Percentiles rank a stretch among this genome's conserved stretches.
Evolutionary conservation across 345 rosid species (phyloP).

Genomic region (Gynandropsis gynandra): DNA sequence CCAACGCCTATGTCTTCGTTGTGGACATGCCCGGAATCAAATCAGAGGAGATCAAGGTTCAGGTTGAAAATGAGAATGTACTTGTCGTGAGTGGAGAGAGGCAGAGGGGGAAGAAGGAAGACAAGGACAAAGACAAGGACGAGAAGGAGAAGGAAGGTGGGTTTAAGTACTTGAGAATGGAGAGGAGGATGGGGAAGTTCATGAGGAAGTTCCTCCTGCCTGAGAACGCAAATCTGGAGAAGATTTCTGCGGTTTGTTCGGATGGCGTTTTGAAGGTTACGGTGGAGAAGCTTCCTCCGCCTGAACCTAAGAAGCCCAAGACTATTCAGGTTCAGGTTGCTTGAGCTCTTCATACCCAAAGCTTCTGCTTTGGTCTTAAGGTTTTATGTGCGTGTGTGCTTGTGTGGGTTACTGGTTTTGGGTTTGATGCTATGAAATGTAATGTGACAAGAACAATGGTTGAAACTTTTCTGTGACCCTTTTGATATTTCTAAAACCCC

Average conservation of each 20-base stretch:
- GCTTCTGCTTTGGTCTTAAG: no score
- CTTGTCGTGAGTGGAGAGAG: constrained; percentile 58
- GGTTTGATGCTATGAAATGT: no score
- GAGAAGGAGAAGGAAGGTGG: constrained; percentile 41
- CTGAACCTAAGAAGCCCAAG: constrained; percentile 70
- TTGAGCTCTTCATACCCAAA: constrained; percentile 16
- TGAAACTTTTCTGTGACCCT: no score
- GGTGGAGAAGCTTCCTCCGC: constrained; percentile 69
- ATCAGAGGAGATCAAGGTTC: constrained; percentile 57
- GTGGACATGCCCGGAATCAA: constrained; percentile 84
- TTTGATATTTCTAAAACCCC: no score
- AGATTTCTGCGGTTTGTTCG: constrained; percentile 51
- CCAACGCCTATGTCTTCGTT: constrained; percentile 44
- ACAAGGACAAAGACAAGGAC: constrained; percentile 37
- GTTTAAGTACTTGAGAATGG: constrained; percentile 64
- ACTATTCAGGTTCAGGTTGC: constrained; percentile 70
- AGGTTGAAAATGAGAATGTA: constrained; percentile 68
- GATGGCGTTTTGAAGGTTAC: constrained; percentile 76
- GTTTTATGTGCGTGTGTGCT: no score
- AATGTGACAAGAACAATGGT: no score
- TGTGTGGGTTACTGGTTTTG: no score
- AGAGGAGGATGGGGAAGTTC: constrained; percentile 67
- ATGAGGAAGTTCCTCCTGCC: constrained; percentile 70
- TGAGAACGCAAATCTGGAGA: constrained; percentile 58
- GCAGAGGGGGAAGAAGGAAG: constrained; percentile 47